These are phyloP conservation scores for Solanum boliviense DNA, from an alignment of 257 asterid species.

Conservation along the genomic window DNA sequence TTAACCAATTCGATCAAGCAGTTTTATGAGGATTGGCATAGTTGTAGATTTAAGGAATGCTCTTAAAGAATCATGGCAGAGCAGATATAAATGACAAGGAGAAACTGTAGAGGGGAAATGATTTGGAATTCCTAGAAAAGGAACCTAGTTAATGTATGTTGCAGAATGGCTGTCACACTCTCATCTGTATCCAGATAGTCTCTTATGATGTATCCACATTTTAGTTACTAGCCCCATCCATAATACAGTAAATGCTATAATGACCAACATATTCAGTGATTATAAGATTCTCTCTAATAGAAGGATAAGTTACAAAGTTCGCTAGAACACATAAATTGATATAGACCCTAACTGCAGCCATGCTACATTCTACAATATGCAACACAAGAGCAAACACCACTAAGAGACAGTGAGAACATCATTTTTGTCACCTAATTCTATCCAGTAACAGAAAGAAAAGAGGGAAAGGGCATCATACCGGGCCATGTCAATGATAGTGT, in stretches of 20 bases:
- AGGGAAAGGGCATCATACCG: neutral
- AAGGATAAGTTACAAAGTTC: neutral
- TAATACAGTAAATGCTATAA: neutral
- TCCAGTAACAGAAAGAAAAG: neutral
- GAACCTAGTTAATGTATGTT: neutral
- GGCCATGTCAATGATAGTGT: neutral
- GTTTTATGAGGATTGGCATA: neutral
- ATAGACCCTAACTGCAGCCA: neutral
- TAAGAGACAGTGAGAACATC: neutral
- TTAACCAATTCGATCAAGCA: neutral
- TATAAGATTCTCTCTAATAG: neutral
- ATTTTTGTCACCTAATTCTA: neutral
- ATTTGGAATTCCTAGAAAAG: neutral
- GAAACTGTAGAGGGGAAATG: neutral
- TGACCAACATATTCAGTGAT: neutral
- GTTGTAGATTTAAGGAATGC: neutral
- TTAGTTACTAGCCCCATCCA: neutral
- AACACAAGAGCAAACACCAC: neutral
- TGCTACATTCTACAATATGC: neutral
- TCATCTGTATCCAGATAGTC: neutral
- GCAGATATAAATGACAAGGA: neutral
- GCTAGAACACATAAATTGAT: neutral
- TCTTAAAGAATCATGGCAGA: neutral
- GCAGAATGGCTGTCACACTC: neutral
- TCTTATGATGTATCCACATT: neutral